Percentiles rank a stretch among this genome's conserved stretches.
phyloP scores from a whole-genome alignment of 2,329 filamentous ascomycete species.

The Diaporthe amygdali region DNA sequence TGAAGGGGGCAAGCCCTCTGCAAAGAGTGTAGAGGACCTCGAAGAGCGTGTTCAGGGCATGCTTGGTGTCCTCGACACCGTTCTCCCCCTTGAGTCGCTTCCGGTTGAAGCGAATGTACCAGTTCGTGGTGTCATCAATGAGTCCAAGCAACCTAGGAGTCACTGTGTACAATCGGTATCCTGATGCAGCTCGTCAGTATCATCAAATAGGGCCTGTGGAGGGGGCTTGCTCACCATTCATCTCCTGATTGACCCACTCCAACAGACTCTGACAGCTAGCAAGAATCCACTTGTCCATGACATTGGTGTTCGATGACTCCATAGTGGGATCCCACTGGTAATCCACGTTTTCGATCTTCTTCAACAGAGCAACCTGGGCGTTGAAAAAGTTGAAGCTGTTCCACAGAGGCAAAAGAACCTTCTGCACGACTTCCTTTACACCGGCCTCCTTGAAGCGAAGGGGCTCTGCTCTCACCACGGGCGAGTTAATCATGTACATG shows the following conservation, averaged over 20 bases:
- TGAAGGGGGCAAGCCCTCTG: slow-evolving; percentile 90
- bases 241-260: slow-evolving; percentile 91
- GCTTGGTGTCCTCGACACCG: slow-evolving; percentile 82
- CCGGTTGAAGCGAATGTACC: slow-evolving; percentile 96
- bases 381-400: slow-evolving; percentile 98
- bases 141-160: slow-evolving; percentile 82
- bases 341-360: slow-evolving; percentile 81
- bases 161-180: slow-evolving; percentile 86
- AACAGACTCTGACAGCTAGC: slow-evolving; percentile 90
- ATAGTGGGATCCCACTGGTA: slow-evolving; percentile 80
- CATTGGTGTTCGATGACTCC: slow-evolving; percentile 80
- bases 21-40: slow-evolving; percentile 91
- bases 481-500: slow-evolving; percentile 96
- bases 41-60: slow-evolving; percentile 92
- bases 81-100: slow-evolving; percentile 90
- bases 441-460: slow-evolving; percentile 89
- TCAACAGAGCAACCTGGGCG: slow-evolving; percentile 82
- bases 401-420: slow-evolving; percentile 89
- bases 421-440: slow-evolving; percentile 93
- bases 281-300: slow-evolving; percentile 96
- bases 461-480: slow-evolving; percentile 89
- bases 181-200: slow-evolving; percentile 39
- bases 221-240: slow-evolving; percentile 66
- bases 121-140: slow-evolving; percentile 97
- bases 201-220: not conserved